Evolutionary conservation across 805 yeast genomes (phyloP).

Genomic region (Candida takata): DNA sequence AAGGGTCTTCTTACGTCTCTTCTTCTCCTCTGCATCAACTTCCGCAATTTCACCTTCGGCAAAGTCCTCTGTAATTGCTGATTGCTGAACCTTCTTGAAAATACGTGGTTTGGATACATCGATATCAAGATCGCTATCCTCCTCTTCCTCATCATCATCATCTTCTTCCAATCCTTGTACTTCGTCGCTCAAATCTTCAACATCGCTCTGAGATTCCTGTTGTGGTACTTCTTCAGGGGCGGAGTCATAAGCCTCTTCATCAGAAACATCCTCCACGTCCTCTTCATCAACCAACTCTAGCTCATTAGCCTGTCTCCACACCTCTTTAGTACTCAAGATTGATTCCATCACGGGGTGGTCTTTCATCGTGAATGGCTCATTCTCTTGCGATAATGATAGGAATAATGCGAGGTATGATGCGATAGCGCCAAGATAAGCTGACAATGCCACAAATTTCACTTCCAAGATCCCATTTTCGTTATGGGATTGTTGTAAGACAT

Average conservation of each 20-base stretch:
- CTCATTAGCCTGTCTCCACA: constrained; percentile 79
- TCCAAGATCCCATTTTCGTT: constrained; percentile 30
- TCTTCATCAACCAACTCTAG: constrained; percentile 28
- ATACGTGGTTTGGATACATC: constrained; percentile 48
- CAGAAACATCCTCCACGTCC: constrained; percentile 10
- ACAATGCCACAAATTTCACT: constrained; percentile 61
- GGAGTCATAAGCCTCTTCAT: constrained; percentile 14
- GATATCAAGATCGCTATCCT: constrained; percentile 33
- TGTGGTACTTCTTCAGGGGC: constrained; percentile 15
- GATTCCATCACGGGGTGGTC: constrained; percentile 89
- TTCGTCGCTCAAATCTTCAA: not conserved
- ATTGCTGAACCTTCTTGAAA: constrained; percentile 31
- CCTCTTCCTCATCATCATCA: constrained; percentile 11
- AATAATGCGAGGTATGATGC: constrained; percentile 74
- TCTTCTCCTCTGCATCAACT: constrained; percentile 82
- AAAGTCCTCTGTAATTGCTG: constrained; percentile 41
- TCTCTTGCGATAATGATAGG: constrained; percentile 44
- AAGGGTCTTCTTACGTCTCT: constrained; percentile 68
- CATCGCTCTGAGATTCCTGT: constrained; percentile 8
- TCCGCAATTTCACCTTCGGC: constrained; percentile 71
- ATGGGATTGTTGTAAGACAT: constrained; percentile 27
- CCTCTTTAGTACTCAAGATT: constrained; percentile 71
- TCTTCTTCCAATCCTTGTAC: constrained; percentile 10
- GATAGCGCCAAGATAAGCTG: constrained; percentile 74
- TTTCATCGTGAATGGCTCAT: constrained; percentile 61